Evolutionary conservation across 306 rosid genomes (phyloP), one percentile per base, ranked within the genome.

Genomic region (Pachyrhizus erosus): DNA sequence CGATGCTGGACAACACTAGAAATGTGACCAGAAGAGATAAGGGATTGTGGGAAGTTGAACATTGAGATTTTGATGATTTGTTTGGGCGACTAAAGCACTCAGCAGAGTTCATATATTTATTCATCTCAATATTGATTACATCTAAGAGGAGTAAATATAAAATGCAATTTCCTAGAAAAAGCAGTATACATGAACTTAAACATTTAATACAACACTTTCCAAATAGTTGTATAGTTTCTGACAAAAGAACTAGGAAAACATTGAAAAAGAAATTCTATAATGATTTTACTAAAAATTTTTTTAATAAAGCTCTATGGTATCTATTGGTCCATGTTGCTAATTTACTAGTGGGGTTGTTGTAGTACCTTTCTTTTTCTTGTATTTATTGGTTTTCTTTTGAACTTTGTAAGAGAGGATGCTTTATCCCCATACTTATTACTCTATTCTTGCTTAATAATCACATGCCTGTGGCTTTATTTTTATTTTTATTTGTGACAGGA

Each of bases 401-500:
- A 66, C 8, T 66, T 65, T 31, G 43, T n/a, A 17, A 64, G 45
- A 37, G 49, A 18, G 49, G 72, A 34, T 66, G 72, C 49, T 37
- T 37, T 37, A 66, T 37, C 29, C 43, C 46, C 15, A 33, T 17
- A 18, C 0, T 67, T 66, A n/a, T 34, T 66, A 39, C n/a, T 68
- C 52, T 68, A 46, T 45, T 76, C 55, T 67, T 75, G 64, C 52
- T 40, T 76, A 67, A 21, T 67, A 55, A 37, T 52, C 7, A 40
- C 9, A 8, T 76, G 23, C 29, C n/a, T 8, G 6, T 37, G 77
- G 64, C 82, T 62, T 48, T 26, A 26, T 60, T 24, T 26, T 26
- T 70, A 65, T n/a, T 83, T n/a, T 83, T 49, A 74, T 77, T 86
- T 68, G 29, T 85, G 80, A 74, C 96, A 93, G 99, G 98, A 93